phyloP scores from a whole-genome alignment of 768 basidiomycete species.

The Mycena epipterygia region DNA sequence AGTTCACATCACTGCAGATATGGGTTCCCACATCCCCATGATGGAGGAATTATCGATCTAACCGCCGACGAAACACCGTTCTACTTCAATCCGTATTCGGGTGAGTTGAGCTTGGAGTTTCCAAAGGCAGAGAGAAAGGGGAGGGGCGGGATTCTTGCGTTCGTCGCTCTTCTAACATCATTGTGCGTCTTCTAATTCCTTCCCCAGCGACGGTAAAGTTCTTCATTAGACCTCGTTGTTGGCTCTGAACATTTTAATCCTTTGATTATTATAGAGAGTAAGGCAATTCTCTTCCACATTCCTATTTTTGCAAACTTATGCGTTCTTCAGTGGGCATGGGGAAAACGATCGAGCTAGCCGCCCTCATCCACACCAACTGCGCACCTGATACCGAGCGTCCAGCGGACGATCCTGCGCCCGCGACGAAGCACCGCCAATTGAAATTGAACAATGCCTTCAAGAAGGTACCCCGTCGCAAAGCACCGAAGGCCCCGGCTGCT shows the following conservation, averaged over 20 bases:
- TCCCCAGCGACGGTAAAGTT: conserved; percentile 54
- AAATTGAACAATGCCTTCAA: conserved; percentile 77
- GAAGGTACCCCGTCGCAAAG: conserved; percentile 52
- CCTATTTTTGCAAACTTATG: conserved; percentile 16
- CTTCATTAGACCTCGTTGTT: not conserved
- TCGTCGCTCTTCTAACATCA: conserved; percentile 45
- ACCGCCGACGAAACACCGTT: conserved; percentile 85
- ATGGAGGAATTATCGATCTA: conserved; percentile 77
- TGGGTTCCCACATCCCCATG: conserved; percentile 71
- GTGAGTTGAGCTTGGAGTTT: conserved; percentile 88
- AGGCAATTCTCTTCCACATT: conserved; percentile 12
- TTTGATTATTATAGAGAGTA: conserved; percentile 9
- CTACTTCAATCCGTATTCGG: conserved; percentile 93
- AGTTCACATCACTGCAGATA: conserved; percentile 64
- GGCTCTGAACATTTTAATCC: not conserved
- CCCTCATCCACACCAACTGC: conserved; percentile 86
- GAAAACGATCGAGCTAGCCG: conserved; percentile 94
- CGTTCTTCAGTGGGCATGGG: conserved; percentile 81
- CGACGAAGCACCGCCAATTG: conserved; percentile 66
- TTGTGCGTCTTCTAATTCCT: conserved; percentile 18
- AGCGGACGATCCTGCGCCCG: conserved; percentile 40
- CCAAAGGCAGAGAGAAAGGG: conserved; percentile 85
- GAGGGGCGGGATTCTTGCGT: conserved; percentile 93
- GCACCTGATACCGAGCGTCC: conserved; percentile 56
- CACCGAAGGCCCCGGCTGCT: conserved; percentile 60